Conservation (phyloP, 805 yeast genomes). For the Diddensiella caesifluorescens region DNA sequence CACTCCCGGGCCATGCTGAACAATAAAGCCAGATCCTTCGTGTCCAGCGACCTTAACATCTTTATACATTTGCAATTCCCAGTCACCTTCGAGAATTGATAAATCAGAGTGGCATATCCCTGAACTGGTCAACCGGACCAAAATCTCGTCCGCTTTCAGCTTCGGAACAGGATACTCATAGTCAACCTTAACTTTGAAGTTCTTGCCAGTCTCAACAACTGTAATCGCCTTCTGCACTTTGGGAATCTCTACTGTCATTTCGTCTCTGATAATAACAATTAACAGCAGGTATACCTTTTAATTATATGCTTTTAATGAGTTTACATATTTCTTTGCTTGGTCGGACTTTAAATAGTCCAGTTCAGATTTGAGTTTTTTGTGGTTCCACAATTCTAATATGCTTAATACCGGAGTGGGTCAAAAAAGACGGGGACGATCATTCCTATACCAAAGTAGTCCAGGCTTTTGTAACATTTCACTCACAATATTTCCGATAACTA, state of each 20-base stretch:
- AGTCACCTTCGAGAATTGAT: constrained; percentile 37
- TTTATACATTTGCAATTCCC: constrained; percentile 30
- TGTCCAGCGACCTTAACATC: constrained; percentile 31
- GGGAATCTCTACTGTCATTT: constrained; percentile 32
- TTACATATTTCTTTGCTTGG: too few species aligned
- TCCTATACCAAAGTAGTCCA: too few species aligned
- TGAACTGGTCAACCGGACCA: constrained; percentile 34
- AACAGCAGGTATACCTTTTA: too few species aligned
- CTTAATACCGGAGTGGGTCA: too few species aligned
- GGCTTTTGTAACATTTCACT: too few species aligned
- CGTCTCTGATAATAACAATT: too few species aligned
- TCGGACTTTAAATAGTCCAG: too few species aligned
- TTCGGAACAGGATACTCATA: constrained; percentile 33
- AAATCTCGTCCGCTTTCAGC: constrained; percentile 24
- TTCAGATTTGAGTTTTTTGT: too few species aligned
- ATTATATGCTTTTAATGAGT: too few species aligned
- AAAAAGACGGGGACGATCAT: too few species aligned
- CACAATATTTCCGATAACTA: too few species aligned
- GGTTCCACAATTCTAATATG: too few species aligned
- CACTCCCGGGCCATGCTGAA: constrained; percentile 24
- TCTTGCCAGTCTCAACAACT: constrained; percentile 32
- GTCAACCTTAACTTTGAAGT: constrained; percentile 32
- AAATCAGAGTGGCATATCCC: constrained; percentile 43
- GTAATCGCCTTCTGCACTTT: constrained; percentile 35
- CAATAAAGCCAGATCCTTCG: constrained; percentile 31